Conservation (phyloP, 1,139 yeast genomes). For the Yamadazyma sp. region DNA sequence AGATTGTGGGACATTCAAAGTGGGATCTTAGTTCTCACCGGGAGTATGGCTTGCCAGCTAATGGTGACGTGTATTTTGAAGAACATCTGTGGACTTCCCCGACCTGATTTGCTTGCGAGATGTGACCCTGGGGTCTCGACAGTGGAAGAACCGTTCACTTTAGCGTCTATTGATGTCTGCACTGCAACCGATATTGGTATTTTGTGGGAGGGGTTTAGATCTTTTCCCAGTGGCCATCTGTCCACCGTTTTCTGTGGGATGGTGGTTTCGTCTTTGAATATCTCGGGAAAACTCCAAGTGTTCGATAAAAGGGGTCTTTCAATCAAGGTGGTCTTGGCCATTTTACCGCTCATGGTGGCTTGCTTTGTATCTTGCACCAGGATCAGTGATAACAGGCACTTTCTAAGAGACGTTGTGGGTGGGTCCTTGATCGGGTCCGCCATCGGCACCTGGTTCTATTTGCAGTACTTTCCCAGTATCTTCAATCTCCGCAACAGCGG, state of each 20-base stretch:
- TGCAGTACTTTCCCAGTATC: conserved; percentile 43
- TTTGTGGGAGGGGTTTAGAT: conserved; percentile 47
- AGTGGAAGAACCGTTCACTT: conserved; percentile 13
- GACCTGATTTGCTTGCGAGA: conserved; percentile 49
- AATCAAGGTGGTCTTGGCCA: conserved; percentile 31
- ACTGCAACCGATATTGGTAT: conserved; percentile 24
- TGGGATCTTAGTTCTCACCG: conserved; percentile 37
- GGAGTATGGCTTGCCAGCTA: conserved; percentile 41
- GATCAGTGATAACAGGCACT: conserved; percentile 51
- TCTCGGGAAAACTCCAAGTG: conserved; percentile 36
- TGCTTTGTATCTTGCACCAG: conserved; percentile 42
- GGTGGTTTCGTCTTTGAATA: conserved; percentile 35
- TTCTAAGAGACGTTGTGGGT: conserved; percentile 38
- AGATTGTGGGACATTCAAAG: conserved; percentile 44
- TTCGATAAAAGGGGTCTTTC: conserved; percentile 40
- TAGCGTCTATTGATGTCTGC: conserved; percentile 39
- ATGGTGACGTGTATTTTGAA: conserved; percentile 43
- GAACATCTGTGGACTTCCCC: conserved; percentile 43
- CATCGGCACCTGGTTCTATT: conserved; percentile 35
- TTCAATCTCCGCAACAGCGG: conserved; percentile 32
- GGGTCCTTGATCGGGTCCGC: conserved; percentile 42
- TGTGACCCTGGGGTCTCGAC: conserved; percentile 32
- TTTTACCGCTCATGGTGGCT: conserved; percentile 39
- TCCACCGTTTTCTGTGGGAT: conserved; percentile 48
- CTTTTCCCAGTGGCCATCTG: conserved; percentile 55